Base-by-base conservation (phyloP, 2,329 filamentous ascomycete genomes). In the Pyricularia grisea region DNA sequence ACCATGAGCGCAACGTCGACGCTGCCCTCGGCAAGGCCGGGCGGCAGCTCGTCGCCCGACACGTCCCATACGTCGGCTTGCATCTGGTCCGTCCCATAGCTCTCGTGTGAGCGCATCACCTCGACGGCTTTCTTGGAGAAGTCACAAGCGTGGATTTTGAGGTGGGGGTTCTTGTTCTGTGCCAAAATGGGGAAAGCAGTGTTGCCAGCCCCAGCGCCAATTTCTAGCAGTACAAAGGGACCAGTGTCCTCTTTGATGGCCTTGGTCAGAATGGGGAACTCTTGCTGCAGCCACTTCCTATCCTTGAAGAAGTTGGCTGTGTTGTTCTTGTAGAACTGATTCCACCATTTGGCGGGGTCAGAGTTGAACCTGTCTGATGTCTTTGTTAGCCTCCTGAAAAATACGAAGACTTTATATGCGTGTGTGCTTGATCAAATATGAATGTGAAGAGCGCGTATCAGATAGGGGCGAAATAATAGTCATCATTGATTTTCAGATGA, bases 271-370 rank as follows among this genome's bases (percentile, higher is more conserved):
- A 98, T 82, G 0, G 95, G 95, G 73, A 99, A 99, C 78, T 99
- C 95, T 78, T 98, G 94, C 72, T 91, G 90, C 36, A 99, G 82
- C 95, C 95, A 99, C 78, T 98, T 98, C 72, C 95, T 88, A 77
- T 99, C 92, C 81, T 99, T 99, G 88, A 99, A 99, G 81, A 99
- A 99, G 77, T 98, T 98, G 75, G 90, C 87, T 25, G 92, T 92
- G 80, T 99, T 98, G 81, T 98, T 97, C 81, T 95, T 94, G 84
- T 99, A 99, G 81, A 99, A 99, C 69, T 91, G 82, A 76, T 99
- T 95, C 95, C 95, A 99, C 92, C 93, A 98, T 79, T 93, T 97
- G 71, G 92, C 94, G 0, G 95, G 95, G 72, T 96, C 88, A 65
- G 85, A 83, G 78, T 97, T 98, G 83, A 97, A 97, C 73, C 93